These are phyloP conservation scores for Ruellia speciosa DNA, from an alignment of 305 asterid genomes.

Conservation along the genomic window DNA sequence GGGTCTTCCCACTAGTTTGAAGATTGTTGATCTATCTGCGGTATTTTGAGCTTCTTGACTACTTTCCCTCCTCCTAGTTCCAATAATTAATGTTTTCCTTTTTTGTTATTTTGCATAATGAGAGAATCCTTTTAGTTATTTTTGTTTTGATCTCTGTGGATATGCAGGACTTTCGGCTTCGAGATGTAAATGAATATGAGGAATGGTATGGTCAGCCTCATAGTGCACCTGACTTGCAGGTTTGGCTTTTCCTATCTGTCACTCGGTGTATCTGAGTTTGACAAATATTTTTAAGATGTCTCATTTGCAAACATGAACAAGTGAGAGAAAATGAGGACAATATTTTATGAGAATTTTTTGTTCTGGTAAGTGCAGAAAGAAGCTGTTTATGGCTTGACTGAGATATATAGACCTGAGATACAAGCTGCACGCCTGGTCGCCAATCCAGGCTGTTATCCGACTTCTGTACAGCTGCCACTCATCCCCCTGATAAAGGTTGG, in stretches of 20 bases:
- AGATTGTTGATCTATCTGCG: conserved; percentile 95
- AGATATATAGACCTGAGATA: conserved; percentile 60
- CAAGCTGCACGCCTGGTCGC: conserved; percentile 79
- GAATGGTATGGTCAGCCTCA: conserved; percentile 99
- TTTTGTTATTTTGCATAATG: too few species aligned
- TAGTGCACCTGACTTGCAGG: conserved; percentile 75
- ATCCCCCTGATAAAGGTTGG: conserved; percentile 74
- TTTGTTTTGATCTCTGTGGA: not conserved
- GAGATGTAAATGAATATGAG: conserved; percentile 65
- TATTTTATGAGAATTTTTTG: not conserved
- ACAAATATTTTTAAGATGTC: not conserved
- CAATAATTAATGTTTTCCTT: not conserved
- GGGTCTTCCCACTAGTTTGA: conserved; percentile 63
- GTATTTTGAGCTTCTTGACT: conserved; percentile 32
- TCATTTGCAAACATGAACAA: not conserved
- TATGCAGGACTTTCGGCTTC: conserved; percentile 82
- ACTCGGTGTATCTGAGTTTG: not conserved
- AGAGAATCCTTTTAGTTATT: too few species aligned
- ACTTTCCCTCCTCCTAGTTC: not conserved
- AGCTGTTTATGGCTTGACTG: conserved; percentile 90
- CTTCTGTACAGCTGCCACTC: conserved; percentile 86
- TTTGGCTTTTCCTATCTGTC: conserved; percentile 19
- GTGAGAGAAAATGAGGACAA: not conserved
- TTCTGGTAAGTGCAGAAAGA: conserved; percentile 54
- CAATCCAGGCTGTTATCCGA: conserved; percentile 97